Conservation (phyloP, 306 rosid species). For the Oxytropis ochrocephala region DNA sequence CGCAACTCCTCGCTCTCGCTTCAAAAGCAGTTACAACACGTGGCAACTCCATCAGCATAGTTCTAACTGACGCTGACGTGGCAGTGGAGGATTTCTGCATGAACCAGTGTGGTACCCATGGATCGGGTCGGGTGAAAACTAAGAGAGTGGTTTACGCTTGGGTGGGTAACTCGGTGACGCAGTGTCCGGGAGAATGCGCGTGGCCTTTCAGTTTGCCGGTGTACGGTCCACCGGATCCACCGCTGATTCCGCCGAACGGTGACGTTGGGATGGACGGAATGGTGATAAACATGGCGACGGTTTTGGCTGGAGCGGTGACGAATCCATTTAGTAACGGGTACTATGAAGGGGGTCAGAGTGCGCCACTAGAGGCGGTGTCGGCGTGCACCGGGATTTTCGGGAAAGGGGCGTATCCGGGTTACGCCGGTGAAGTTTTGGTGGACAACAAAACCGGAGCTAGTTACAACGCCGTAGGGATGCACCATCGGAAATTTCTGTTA, state of each 20-base stretch:
- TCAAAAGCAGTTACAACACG: neutral
- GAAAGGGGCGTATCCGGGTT: constrained; percentile 28
- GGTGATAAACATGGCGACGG: constrained; percentile 25
- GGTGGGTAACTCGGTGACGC: constrained; percentile 23
- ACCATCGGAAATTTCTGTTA: constrained; percentile 30
- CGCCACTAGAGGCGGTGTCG: constrained; percentile 33
- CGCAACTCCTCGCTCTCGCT: constrained; percentile 7
- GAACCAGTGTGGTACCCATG: constrained; percentile 25
- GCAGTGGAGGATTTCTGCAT: constrained; percentile 25
- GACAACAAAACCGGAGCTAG: constrained; percentile 23
- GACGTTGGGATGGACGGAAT: constrained; percentile 23
- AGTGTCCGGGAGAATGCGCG: constrained; percentile 29
- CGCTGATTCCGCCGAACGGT: constrained; percentile 23
- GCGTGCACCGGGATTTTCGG: constrained; percentile 28
- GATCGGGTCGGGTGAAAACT: neutral
- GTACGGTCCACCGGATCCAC: constrained; percentile 3
- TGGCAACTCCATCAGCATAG: neutral
- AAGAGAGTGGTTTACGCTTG: neutral
- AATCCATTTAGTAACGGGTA: constrained; percentile 20
- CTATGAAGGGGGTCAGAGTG: constrained; percentile 9
- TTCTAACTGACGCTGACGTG: constrained; percentile 19
- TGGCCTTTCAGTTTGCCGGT: constrained; percentile 21
- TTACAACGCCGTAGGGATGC: constrained; percentile 35
- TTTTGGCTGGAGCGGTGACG: constrained; percentile 24
- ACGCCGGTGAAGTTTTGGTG: constrained; percentile 17